Evolutionary conservation across 192 early-diverging fungal species (phyloP).

Genomic region (Oehlia diaphana): DNA sequence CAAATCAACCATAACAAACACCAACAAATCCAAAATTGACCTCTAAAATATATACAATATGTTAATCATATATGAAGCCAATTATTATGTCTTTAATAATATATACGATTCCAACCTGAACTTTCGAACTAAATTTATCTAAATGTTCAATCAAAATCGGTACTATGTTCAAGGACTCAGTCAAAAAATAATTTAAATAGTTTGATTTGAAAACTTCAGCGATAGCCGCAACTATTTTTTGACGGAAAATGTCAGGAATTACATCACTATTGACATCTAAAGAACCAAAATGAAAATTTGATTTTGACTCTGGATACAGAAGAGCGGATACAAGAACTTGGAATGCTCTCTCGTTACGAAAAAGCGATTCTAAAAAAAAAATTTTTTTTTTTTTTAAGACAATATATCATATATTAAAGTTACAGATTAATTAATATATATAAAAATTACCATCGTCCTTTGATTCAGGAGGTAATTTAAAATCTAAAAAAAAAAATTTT

Average conservation of each 20-base stretch:
- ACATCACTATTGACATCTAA: neutral
- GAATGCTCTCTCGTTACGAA: slow-evolving; percentile 51
- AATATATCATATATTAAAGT: neutral
- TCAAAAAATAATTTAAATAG: slow-evolving; percentile 60
- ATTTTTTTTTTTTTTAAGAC: too few relatives aligned
- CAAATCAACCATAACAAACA: slow-evolving; percentile 55
- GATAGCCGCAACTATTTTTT: slow-evolving; percentile 37
- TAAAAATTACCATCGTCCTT: slow-evolving; percentile 40
- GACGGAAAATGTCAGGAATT: slow-evolving; percentile 36
- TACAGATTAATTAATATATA: neutral
- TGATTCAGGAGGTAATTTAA: slow-evolving; percentile 43
- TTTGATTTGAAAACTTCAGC: slow-evolving; percentile 49
- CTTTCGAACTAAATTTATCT: slow-evolving; percentile 43
- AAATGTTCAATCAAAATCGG: slow-evolving; percentile 56
- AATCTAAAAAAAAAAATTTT: slow-evolving; percentile 37
- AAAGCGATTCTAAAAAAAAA: slow-evolving; percentile 37
- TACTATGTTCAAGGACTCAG: slow-evolving; percentile 47
- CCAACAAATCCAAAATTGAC: slow-evolving; percentile 51
- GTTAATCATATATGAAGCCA: neutral
- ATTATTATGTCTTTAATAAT: neutral
- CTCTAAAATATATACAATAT: slow-evolving; percentile 33
- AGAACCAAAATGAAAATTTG: neutral
- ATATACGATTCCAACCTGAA: slow-evolving; percentile 38
- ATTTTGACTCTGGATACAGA: slow-evolving; percentile 38
- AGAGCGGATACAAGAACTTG: slow-evolving; percentile 45